Evolutionary conservation across 495 filamentous ascomycete species (phyloP), one percentile per base, ranked within the genome.

Genomic region (Penicillium samsonianum): DNA sequence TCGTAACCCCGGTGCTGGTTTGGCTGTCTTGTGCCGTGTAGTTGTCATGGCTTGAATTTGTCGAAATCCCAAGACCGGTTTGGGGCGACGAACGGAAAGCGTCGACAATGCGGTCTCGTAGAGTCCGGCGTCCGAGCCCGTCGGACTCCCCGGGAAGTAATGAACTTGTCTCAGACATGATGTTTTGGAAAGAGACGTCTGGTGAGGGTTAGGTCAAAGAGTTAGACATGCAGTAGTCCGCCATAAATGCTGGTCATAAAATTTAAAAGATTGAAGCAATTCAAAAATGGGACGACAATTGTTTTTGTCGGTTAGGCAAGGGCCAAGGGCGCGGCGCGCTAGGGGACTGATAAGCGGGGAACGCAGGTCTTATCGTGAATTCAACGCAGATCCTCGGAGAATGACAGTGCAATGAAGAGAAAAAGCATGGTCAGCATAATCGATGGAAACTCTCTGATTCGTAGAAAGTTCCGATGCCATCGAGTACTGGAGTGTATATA

Each of bases 51-150:
- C 19, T 46, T 2, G 28, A 25, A 11, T 12, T 38, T 20, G 53
- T 55, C 53, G 31, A 46, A 16, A 46, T 30, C 5, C 53, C 53
- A 28, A 47, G 43, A 8, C 53, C 42, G 10, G 42, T 35, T 62
- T 47, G 53, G 59, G 42, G 37, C 19, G 25, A 43, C n/a, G 62
- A 52, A 51, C 70, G 71, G 52, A 79, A 73, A 44, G 73, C 59
- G 42, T 73, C 63, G 48, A 72, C 47, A 28, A 78, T 59, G n/a
- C 72, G 69, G 53, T 74, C 69, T 44, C 68, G 73, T 37, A 75
- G 61, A 30, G 73, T 71, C 38, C 69, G 70, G 53, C 53, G 50
- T 41, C 66, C 59, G 7, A 48, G 42, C 38, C 68, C 59, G 12
- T 65, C 68, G 26, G 63, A 43, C 43, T 72, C 65, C 26, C 57